phyloP scores from a whole-genome alignment of 805 yeast species.

The Blastobotrys parvus region DNA sequence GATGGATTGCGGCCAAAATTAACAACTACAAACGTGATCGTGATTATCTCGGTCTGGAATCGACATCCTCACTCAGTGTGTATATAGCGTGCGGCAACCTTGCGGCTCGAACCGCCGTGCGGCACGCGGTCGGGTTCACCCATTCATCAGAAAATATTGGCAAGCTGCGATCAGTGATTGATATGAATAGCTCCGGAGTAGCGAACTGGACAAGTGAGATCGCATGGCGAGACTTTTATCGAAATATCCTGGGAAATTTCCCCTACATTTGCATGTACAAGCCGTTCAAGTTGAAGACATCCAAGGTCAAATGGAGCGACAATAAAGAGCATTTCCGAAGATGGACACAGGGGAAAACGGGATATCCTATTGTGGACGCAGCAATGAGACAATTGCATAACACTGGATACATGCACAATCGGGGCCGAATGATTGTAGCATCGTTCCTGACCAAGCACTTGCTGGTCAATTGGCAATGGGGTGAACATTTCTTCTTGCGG shows the following conservation, averaged over 20 bases:
- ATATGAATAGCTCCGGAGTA: conserved; percentile 29
- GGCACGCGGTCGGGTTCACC: conserved; percentile 23
- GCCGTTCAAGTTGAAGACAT: conserved; percentile 39
- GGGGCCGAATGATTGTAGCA: conserved; percentile 47
- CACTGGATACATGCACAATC: conserved; percentile 48
- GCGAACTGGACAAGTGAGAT: conserved; percentile 44
- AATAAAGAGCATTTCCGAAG: conserved; percentile 34
- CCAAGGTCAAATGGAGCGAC: conserved; percentile 38
- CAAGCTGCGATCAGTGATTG: conserved; percentile 7
- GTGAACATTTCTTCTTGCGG: conserved; percentile 43
- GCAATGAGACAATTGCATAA: conserved; percentile 43
- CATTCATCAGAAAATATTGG: not conserved
- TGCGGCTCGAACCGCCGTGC: conserved; percentile 34
- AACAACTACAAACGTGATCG: conserved; percentile 29
- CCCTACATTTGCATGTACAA: conserved; percentile 44
- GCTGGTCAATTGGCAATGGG: conserved; percentile 47
- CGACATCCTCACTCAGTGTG: conserved; percentile 37
- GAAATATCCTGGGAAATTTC: conserved; percentile 40
- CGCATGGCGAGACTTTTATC: conserved; percentile 53
- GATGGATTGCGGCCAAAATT: conserved; percentile 20
- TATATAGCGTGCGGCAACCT: conserved; percentile 41
- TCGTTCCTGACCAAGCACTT: conserved; percentile 44
- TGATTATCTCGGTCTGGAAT: conserved; percentile 26
- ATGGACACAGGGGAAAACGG: conserved; percentile 50
- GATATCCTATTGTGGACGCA: conserved; percentile 51